Evolutionary conservation across 2,329 filamentous ascomycete genomes (phyloP).

Genomic region (Botrytis hyacinthi): DNA sequence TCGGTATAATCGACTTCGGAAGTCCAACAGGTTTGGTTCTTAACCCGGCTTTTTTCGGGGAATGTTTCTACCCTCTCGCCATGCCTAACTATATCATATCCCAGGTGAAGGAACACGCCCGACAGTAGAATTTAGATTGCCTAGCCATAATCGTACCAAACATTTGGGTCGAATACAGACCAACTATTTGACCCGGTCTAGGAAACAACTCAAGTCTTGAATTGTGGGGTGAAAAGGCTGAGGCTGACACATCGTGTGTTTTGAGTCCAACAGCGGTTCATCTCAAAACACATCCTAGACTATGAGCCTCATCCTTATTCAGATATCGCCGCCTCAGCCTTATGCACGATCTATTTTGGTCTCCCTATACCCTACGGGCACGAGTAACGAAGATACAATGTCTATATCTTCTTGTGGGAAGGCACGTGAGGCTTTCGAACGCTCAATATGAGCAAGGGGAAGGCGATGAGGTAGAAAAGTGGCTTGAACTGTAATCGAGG

Average conservation of each 20-base stretch:
- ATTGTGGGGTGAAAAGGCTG: not conserved
- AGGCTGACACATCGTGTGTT: slow-evolving; percentile 4
- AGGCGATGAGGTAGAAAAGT: not conserved
- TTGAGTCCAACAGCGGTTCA: not conserved
- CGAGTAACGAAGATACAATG: not conserved
- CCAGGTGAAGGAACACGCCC: not conserved
- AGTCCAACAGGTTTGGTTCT: not conserved
- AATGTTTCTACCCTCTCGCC: not conserved
- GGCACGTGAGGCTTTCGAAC: not conserved
- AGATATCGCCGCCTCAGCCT: not conserved
- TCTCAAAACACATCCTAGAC: not conserved
- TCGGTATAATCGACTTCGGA: not conserved
- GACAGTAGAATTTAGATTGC: not conserved
- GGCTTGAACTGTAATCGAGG: not conserved
- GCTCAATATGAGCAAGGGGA: not conserved
- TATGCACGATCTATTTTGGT: not conserved
- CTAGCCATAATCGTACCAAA: not conserved
- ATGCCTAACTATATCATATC: not conserved
- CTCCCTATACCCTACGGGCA: not conserved
- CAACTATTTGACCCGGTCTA: not conserved
- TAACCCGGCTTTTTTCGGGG: too few relatives aligned
- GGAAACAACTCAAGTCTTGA: not conserved
- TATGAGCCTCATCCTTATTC: slow-evolving; percentile 7
- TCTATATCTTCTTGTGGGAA: not conserved
- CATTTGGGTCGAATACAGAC: not conserved